Evolutionary conservation across 2,329 filamentous ascomycete genomes (phyloP).

Genomic region (Tolypocladium ovalisporum): DNA sequence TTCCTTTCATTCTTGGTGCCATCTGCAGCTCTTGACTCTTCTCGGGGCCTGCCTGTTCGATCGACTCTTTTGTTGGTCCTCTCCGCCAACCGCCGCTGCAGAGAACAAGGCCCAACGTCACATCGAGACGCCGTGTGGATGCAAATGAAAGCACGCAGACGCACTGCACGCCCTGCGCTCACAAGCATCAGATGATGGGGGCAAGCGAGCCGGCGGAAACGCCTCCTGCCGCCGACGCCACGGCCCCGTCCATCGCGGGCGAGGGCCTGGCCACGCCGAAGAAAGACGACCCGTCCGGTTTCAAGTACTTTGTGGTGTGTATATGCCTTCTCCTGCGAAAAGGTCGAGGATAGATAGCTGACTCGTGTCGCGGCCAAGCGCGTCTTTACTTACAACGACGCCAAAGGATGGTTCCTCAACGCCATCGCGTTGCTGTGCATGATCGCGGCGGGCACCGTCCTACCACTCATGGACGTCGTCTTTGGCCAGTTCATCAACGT

Average conservation of each 20-base stretch:
- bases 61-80: too few species aligned
- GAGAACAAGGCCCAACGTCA: background rate
- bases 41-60: too few species aligned
- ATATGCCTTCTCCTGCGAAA: background rate
- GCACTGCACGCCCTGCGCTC: background rate
- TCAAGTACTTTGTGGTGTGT: slow-evolving; percentile 15
- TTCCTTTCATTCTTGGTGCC: background rate
- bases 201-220: background rate
- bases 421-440: slow-evolving; percentile 22
- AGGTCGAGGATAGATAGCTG: background rate
- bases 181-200: background rate
- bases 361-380: slow-evolving; percentile 12
- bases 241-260: background rate
- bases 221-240: background rate
- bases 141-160: background rate
- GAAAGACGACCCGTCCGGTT: slow-evolving; percentile 9
- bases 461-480: slow-evolving; percentile 48
- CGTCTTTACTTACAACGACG: slow-evolving; percentile 27
- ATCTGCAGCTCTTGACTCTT: too few species aligned
- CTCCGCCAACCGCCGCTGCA: background rate
- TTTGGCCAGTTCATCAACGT: slow-evolving; percentile 43
- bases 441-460: slow-evolving; percentile 23
- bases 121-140: background rate
- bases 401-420: slow-evolving; percentile 24
- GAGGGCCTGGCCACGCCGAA: too few species aligned